A percentile compares a stretch with the other conserved stretches of the same genome.
phyloP scores from a whole-genome alignment of 2,329 filamentous ascomycete genomes.

The Cladophialophora immunda region DNA sequence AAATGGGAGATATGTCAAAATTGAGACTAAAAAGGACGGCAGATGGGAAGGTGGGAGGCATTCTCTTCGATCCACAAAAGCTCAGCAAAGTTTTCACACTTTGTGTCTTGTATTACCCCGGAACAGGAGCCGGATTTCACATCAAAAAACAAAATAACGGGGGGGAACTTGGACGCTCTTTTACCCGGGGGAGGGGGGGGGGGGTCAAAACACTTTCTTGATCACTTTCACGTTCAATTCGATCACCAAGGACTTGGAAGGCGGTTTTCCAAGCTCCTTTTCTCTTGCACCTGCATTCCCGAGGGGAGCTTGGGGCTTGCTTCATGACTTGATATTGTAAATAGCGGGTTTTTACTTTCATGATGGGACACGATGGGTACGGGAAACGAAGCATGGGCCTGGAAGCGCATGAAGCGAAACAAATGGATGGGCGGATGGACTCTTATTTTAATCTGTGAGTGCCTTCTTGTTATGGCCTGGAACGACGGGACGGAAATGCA shows the following conservation, averaged over 20 bases:
- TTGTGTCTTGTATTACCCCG: slow-evolving; percentile 8
- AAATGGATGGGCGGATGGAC: slow-evolving; percentile 20
- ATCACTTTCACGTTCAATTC: slow-evolving; percentile 15
- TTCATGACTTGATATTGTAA: slow-evolving; percentile 16
- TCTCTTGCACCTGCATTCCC: slow-evolving; percentile 27
- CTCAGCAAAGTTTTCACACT: slow-evolving; percentile 19
- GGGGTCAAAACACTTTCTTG: slow-evolving; percentile 4
- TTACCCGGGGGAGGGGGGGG: too few relatives aligned
- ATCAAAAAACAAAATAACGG: neutral
- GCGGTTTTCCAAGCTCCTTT: slow-evolving; percentile 10
- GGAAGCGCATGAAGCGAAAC: slow-evolving; percentile 10
- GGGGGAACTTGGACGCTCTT: neutral
- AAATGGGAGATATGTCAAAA: slow-evolving; percentile 20
- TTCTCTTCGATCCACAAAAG: slow-evolving; percentile 33
- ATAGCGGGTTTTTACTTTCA: slow-evolving; percentile 21
- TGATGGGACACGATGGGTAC: slow-evolving; percentile 17
- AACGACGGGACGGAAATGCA: slow-evolving; percentile 11
- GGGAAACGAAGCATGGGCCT: slow-evolving; percentile 14
- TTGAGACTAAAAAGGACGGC: slow-evolving; percentile 23
- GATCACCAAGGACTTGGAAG: slow-evolving; percentile 6
- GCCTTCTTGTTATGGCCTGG: neutral
- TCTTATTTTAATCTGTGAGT: slow-evolving; percentile 14
- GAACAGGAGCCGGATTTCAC: neutral
- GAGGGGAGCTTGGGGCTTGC: slow-evolving; percentile 24
- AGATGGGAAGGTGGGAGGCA: slow-evolving; percentile 29